A percentile compares a stretch with the other conserved stretches of the same genome.
Conservation (phyloP, 2,329 filamentous ascomycete species). For the Blumeria graminis region DNA sequence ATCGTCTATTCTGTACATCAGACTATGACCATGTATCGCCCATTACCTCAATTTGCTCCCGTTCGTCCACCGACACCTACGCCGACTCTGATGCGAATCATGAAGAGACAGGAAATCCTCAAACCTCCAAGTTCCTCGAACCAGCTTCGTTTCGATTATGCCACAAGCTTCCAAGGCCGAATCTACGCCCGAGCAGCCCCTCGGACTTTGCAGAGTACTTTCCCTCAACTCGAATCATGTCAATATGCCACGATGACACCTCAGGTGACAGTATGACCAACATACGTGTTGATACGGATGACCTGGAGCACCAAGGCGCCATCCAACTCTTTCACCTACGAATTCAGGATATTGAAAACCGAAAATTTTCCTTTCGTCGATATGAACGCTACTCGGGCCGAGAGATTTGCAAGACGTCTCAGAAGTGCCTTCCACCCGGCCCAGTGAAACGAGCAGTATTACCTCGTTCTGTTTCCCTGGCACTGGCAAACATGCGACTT, state of each 20-base stretch:
- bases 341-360: conserved; percentile 71
- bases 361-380: conserved; percentile 73
- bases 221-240: conserved; percentile 57
- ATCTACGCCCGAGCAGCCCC: conserved; percentile 54
- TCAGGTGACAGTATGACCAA: conserved; percentile 94
- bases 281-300: conserved; percentile 60
- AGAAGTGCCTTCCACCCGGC: conserved; percentile 36
- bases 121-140: conserved; percentile 15
- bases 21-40: no score
- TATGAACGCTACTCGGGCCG: conserved; percentile 85
- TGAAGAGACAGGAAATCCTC: conserved; percentile 24
- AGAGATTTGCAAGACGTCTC: conserved; percentile 68
- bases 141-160: conserved; percentile 13
- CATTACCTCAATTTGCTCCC: conserved; percentile 5
- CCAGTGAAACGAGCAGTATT: conserved; percentile 14
- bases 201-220: conserved; percentile 67
- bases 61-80: conserved; percentile 40
- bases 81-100: conserved; percentile 39
- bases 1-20: no score
- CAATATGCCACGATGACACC: conserved; percentile 73
- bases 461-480: conserved; percentile 31
- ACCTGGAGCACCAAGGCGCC: conserved; percentile 34
- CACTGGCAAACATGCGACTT: conserved; percentile 16
- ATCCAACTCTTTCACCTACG: conserved; percentile 71
- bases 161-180: conserved; percentile 35